Base-by-base conservation (phyloP, 176 grass and related monocot species). In the Triticum turgidum region DNA sequence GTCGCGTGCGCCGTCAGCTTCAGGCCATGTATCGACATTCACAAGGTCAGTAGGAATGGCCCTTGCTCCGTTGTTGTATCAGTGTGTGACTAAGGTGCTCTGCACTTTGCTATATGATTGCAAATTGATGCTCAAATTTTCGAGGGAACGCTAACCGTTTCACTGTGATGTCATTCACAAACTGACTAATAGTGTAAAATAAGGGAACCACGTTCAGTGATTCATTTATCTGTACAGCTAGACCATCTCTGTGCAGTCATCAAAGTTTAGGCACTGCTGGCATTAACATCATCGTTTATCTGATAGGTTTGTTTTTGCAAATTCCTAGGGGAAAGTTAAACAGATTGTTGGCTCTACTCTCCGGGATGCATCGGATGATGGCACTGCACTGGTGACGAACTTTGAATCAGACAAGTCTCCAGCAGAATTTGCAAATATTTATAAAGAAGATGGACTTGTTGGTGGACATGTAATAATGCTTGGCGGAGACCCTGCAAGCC, bases 391-490 rank as follows among this genome's bases (percentile, higher is more conserved):
- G 22, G 89, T 99, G 47, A 99, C 94, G 0, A 99, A 99, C 63
- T 96, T 99, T 70, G 97, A 96, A 67, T 94, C 94, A 41, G 94
- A 99, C 82, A 96, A 91, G 74, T 85, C 97, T 18, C 44, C 94
- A 5, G 87, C 83, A 29, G 92, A 90, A 24, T 96, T 88, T 65
- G 97, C 94, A 1, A 85, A 87, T 70, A n/a, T 94, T 41, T 99
- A 99, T 80, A 91, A 87, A 82, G 38, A 81, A 35, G 94, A 96
- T 13, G 77, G 89, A 67, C 90, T 96, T 25, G 9, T 34, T 30
- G 92, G 97, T 44, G 97, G 97, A 30, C 94, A 99, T 82, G 94
- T 88, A 12, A 99, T 99, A 87, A 99, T 99, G 94, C 97, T 96
- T 59, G 97, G 97, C 1, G 92, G 89, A 17, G 94, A 99, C 86